Evolutionary conservation across 164 flowering plant species (phyloP).

Genomic region (Sextonia rubra): DNA sequence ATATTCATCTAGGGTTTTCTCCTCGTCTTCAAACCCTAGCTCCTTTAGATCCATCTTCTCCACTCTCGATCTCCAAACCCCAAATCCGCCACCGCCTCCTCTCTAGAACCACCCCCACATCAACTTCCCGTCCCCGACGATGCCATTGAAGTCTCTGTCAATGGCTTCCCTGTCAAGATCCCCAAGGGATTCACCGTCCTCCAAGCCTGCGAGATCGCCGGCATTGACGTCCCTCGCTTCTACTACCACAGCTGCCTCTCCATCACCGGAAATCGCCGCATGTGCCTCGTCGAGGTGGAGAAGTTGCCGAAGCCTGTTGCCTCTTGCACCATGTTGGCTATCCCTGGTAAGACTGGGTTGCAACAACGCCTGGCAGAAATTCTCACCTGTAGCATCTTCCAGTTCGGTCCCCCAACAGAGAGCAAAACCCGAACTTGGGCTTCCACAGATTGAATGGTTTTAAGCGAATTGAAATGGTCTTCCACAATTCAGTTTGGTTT

Average conservation of each 20-base stretch:
- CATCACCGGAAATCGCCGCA: slow-evolving; percentile 97
- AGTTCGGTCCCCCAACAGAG: too few relatives aligned
- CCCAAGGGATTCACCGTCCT: slow-evolving; percentile 97
- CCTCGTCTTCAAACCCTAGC: slow-evolving; percentile 20
- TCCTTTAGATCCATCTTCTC: slow-evolving; percentile 45
- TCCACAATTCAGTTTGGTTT: too few relatives aligned
- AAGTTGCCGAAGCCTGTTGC: slow-evolving; percentile 99
- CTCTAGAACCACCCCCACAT: slow-evolving; percentile 49
- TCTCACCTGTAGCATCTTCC: too few relatives aligned
- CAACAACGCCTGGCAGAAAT: too few relatives aligned
- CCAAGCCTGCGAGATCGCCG: slow-evolving; percentile 96
- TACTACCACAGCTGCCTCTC: slow-evolving; percentile 90
- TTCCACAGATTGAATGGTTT: too few relatives aligned
- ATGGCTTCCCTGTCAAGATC: slow-evolving; percentile 84
- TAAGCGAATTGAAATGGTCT: too few relatives aligned
- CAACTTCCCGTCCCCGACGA: slow-evolving; percentile 68
- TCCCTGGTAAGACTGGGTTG: slow-evolving; percentile 86
- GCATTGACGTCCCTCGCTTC: slow-evolving; percentile 94
- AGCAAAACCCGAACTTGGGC: too few relatives aligned
- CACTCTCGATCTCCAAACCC: slow-evolving; percentile 67
- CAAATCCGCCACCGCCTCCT: slow-evolving; percentile 43
- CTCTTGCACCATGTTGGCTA: slow-evolving; percentile 99
- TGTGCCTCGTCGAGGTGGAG: slow-evolving; percentile 98
- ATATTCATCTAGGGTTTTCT: slow-evolving; percentile 18
- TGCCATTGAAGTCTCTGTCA: slow-evolving; percentile 92